Percentiles rank a stretch among this genome's conserved stretches.
phyloP scores from a whole-genome alignment of 2,329 filamentous ascomycete genomes.

The Pestalotiopsis sp. region DNA sequence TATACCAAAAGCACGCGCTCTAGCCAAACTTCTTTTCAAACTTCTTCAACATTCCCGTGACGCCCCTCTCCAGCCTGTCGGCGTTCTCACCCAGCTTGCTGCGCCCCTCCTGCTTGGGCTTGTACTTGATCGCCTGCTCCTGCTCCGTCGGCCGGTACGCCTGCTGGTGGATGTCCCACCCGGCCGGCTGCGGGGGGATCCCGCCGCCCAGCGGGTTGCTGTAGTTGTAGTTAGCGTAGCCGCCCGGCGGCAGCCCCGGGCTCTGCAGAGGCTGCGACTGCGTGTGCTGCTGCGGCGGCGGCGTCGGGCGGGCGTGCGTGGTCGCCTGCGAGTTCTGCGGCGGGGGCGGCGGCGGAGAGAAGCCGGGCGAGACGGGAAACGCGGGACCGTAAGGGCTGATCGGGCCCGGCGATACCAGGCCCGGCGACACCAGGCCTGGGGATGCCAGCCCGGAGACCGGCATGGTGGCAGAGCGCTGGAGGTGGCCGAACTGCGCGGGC shows the following conservation, averaged over 20 bases:
- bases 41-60: constrained; percentile 74
- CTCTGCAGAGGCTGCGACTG: constrained; percentile 32
- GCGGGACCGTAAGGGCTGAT: constrained; percentile 45
- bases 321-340: constrained; percentile 11
- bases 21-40: constrained; percentile 75
- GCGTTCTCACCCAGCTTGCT: constrained; percentile 66
- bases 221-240: constrained; percentile 59
- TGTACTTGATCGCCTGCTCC: constrained; percentile 50
- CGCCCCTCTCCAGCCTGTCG: constrained; percentile 68
- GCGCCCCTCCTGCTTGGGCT: constrained; percentile 41
- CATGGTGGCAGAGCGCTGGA: constrained; percentile 53
- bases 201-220: constrained; percentile 15
- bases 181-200: constrained; percentile 23
- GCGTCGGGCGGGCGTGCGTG: background rate
- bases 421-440: constrained; percentile 41
- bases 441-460: constrained; percentile 32
- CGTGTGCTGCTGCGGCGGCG: constrained; percentile 20
- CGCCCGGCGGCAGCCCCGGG: constrained; percentile 47
- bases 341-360: constrained; percentile 40
- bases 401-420: constrained; percentile 38
- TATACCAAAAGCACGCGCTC: constrained; percentile 9
- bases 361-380: constrained; percentile 48
- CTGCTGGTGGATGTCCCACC: constrained; percentile 69
- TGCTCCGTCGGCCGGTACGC: constrained; percentile 69
- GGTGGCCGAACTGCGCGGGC: constrained; percentile 42